Base-by-base conservation (phyloP, 108 stramenopile genomes). In the Pseudonitzschia pungens region DNA sequence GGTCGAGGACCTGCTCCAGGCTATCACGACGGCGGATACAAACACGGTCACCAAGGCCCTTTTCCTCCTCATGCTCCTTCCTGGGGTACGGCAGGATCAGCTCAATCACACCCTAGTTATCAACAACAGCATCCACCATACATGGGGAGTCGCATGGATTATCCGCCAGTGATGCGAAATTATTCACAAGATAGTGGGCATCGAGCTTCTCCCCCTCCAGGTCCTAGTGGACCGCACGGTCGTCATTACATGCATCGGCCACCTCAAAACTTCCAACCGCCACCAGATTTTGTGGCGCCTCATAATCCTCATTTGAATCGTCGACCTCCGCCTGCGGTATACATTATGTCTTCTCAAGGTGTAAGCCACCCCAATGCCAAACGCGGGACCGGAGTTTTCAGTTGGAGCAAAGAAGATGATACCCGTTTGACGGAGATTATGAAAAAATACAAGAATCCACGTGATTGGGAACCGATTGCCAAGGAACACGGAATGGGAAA, bases 381-480 rank as follows among this genome's bases (percentile, higher is more conserved):
- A 32, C 68, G 75, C 57, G 73, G 72, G 36, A 74, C 45, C 26
- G 84, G 83, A 8, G 70, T 76, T 15, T 88, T 81, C 67, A 75
- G 76, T 42, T 93, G 92, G 92, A 70, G 70, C 21, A 89, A 87
- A 73, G 88, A 87, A 21, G 92, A 93, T 64, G 92, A 93, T 74
- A 42, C 59, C n/a, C 82, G 79, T 28, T 58, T 93, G 71, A 84
- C 85, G 40, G 89, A 89, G 20, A 77, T 93, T 21, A 87, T 93
- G 92, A 89, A 88, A 75, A 93, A 93, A 56, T 86, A 86, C 69
- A 93, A 93, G 74, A 93, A 89, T 72, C 88, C 89, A 28, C 76
- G 86, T 21, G 87, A 89, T 75, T 93, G 92, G 92, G 92, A 90
- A 52, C 86, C 92, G n/a, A 89, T 93, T 62, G 89, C 92, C 11